These are phyloP conservation scores for Malus hybrid DNA, from an alignment of 331 rosid species.

Conservation along the genomic window DNA sequence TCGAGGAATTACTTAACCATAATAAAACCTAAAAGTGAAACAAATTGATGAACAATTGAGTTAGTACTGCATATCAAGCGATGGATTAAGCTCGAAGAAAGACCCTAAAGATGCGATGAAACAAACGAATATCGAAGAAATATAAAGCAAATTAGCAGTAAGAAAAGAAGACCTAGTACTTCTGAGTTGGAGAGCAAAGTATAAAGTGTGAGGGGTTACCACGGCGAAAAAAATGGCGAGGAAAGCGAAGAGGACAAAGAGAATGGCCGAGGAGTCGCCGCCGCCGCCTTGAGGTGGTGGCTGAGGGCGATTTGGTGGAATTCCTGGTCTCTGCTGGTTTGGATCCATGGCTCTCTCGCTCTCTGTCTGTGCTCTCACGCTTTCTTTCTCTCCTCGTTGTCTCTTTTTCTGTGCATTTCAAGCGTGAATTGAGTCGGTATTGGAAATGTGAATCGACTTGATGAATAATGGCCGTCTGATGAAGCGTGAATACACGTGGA, in stretches of 20 bases:
- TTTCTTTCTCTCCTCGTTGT: background rate
- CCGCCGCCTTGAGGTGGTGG: slow-evolving; percentile 1
- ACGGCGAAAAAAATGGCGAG: slow-evolving; percentile 25
- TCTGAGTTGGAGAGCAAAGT: background rate
- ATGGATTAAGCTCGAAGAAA: background rate
- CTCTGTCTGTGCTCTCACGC: background rate
- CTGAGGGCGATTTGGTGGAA: slow-evolving; percentile 10
- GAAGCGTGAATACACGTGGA: background rate
- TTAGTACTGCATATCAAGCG: background rate
- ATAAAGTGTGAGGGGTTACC: slow-evolving; percentile 22
- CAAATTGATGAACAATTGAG: background rate
- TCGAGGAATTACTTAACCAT: background rate
- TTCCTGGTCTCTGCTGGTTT: slow-evolving; percentile 16
- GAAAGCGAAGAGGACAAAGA: slow-evolving; percentile 22
- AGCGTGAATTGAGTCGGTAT: background rate
- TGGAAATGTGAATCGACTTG: background rate
- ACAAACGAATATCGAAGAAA: background rate
- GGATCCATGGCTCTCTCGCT: slow-evolving; percentile 40
- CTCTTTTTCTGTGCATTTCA: background rate
- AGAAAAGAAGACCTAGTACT: background rate
- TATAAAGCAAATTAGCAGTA: background rate
- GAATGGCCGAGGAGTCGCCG: slow-evolving; percentile 17
- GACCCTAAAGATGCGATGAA: background rate
- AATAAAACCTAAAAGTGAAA: background rate
- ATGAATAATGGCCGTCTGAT: background rate